Base-by-base conservation (phyloP, 345 rosid species). In the Rhodamnia argentea region DNA sequence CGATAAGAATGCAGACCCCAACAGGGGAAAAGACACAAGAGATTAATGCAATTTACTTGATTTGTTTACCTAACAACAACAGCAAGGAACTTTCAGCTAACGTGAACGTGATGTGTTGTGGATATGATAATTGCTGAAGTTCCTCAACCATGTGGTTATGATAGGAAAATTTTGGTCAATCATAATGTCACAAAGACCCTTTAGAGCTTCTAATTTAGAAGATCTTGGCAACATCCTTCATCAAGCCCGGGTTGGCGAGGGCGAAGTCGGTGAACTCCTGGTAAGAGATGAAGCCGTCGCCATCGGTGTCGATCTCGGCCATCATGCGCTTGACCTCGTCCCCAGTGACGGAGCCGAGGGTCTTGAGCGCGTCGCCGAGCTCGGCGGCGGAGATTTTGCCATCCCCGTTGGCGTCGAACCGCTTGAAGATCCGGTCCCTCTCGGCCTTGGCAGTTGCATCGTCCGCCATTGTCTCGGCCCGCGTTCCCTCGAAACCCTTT, bases 291-390 rank as follows among this genome's bases (percentile, higher is more conserved):
- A 47, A 91, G 13, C 99, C 99, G 83, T 97, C 98, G 8, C 98
- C 98, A 42, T 97, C 95, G 0, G 97, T 95, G 83, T 97, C 99
- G 42, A 97, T 96, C 92, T 96, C 98, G 0, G 89, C 91, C 99
- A 97, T 97, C 99, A 96, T 97, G 29, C 94, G 90, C 50, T 91
- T 90, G 29, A 95, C 57, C 86, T 97, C 99, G 0, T 93, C 99
- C 1, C 54, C 62, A 0, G 96, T 92, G 87, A 93, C 94, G 0
- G 96, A 91, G 2, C 96, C 95, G 2, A 96, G 96, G 13, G 91
- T 86, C 92, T 95, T 94, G 84, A 95, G 87, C 57, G 96, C 90
- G 7, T 95, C 96, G 10, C 96, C 97, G 3, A 97, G 94, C 95
- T 96, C 98, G 0, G 93, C 0, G 10, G 96, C 87, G 0, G 98